phyloP scores from a whole-genome alignment of 371 early-diverging fungal species.

The Mucor saturninus region DNA sequence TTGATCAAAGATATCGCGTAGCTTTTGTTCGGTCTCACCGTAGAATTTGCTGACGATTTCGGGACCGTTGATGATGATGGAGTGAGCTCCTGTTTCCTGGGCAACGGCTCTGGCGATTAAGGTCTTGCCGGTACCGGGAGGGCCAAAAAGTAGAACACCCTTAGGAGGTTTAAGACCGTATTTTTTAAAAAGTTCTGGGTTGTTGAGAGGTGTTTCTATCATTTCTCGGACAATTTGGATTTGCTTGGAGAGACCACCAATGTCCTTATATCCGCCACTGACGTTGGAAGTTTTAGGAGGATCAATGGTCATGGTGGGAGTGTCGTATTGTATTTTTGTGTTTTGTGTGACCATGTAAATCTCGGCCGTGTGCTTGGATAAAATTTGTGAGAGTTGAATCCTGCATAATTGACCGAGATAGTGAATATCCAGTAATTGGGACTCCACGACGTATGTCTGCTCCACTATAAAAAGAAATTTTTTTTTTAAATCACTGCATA shows the following conservation, averaged over 20 bases:
- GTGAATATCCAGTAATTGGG: conserved; percentile 58
- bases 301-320: no score
- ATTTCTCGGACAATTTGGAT: conserved; percentile 80
- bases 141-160: conserved; percentile 94
- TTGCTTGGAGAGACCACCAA: conserved; percentile 80
- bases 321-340: conserved; percentile 21
- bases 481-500: not conserved
- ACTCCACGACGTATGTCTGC: conserved; percentile 49
- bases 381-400: conserved; percentile 11
- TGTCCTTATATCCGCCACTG: conserved; percentile 48
- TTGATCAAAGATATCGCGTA: conserved; percentile 81
- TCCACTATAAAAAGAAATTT: conserved; percentile 41
- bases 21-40: conserved; percentile 95
- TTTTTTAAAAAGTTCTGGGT: conserved; percentile 73
- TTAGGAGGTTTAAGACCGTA: conserved; percentile 85
- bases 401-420: conserved; percentile 29
- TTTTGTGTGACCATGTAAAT: conserved; percentile 33
- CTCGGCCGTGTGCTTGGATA: not conserved
- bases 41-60: conserved; percentile 95
- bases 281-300: not conserved
- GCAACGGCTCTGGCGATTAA: conserved; percentile 93
- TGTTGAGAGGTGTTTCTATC: conserved; percentile 83
- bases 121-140: conserved; percentile 99
- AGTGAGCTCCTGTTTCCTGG: conserved; percentile 78
- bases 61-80: conserved; percentile 92